These are phyloP conservation scores for Plasmodium gallinaceum DNA, from an alignment of 169 alveolate species.

Conservation along the genomic window DNA sequence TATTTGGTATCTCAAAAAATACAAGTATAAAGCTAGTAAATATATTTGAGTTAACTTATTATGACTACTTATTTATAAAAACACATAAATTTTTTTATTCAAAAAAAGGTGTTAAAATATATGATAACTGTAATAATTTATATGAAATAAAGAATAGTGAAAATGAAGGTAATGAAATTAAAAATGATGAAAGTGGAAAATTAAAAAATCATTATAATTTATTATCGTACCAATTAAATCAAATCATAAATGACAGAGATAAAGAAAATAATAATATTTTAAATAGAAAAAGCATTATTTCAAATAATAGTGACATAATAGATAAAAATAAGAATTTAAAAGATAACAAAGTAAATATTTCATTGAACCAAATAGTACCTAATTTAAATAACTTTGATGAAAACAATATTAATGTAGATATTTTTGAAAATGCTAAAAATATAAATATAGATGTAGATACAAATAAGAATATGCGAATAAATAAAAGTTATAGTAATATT, in stretches of 20 bases:
- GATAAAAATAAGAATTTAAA: not conserved
- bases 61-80: conserved; percentile 53
- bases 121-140: conserved; percentile 27
- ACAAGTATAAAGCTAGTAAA: conserved; percentile 11
- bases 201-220: too few species aligned
- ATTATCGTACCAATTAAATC: too few species aligned
- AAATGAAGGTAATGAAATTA: not conserved
- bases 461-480: not conserved
- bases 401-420: not conserved
- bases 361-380: not conserved
- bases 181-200: conserved; percentile 6
- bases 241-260: not conserved
- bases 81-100: conserved; percentile 55
- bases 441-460: not conserved
- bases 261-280: not conserved
- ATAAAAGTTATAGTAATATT: not conserved
- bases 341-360: not conserved
- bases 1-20: conserved; percentile 22
- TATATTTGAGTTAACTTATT: conserved; percentile 38
- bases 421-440: not conserved
- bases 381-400: not conserved
- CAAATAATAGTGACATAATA: not conserved
- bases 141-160: not conserved
- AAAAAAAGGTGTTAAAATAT: conserved; percentile 50
- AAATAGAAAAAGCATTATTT: not conserved